Conservation (phyloP, 129 eudicot species). For the Daucus carota region DNA sequence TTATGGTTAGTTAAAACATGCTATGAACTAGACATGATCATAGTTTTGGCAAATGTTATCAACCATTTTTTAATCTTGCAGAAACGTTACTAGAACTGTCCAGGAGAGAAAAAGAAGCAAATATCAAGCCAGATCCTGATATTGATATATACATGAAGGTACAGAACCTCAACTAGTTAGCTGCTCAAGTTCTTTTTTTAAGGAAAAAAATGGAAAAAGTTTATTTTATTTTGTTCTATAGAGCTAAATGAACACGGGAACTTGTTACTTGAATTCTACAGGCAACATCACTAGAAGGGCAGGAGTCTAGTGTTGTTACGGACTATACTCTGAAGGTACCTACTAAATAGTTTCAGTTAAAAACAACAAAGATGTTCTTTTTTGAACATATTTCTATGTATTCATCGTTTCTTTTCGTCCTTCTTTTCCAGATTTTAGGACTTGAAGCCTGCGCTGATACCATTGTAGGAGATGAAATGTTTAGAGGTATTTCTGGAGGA, state of each 20-base stretch:
- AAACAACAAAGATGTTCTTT: constrained; percentile 7
- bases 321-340: constrained; percentile 64
- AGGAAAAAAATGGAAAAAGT: background rate
- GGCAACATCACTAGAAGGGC: constrained; percentile 72
- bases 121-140: constrained; percentile 65
- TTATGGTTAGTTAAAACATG: constrained; percentile 40
- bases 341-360: constrained; percentile 12
- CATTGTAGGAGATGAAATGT: constrained; percentile 66
- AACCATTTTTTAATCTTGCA: constrained; percentile 17
- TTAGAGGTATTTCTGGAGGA: constrained; percentile 76
- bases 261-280: constrained; percentile 11
- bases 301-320: constrained; percentile 56
- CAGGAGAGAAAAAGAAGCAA: constrained; percentile 63
- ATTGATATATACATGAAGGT: constrained; percentile 76
- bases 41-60: background rate
- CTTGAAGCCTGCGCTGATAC: constrained; percentile 74
- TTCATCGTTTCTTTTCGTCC: background rate
- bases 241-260: background rate
- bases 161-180: background rate
- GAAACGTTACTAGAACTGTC: constrained; percentile 62
- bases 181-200: background rate
- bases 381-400: no score
- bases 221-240: background rate
- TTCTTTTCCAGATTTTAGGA: constrained; percentile 49
- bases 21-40: constrained; percentile 5